These are phyloP conservation scores for Phaeotremella fagi DNA, from an alignment of 768 basidiomycete species.

Conservation along the genomic window DNA sequence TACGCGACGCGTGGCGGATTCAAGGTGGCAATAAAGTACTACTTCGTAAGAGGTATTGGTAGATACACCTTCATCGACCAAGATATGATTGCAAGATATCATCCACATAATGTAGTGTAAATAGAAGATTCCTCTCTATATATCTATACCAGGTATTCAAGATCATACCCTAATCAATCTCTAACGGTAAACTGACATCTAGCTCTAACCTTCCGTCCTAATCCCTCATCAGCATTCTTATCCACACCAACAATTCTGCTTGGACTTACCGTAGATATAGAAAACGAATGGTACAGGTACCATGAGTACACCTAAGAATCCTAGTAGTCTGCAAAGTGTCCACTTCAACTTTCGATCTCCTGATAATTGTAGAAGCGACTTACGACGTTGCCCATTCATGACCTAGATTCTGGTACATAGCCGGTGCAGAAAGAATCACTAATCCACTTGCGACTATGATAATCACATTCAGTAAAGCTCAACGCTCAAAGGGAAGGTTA, in stretches of 20 bases:
- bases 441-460: constrained; percentile 14
- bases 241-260: neutral
- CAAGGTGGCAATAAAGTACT: too few relatives aligned
- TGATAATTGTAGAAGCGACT: constrained; percentile 1
- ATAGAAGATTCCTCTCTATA: too few relatives aligned
- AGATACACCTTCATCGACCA: too few relatives aligned
- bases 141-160: neutral
- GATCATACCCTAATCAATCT: neutral
- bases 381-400: constrained; percentile 30
- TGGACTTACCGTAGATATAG: constrained; percentile 23
- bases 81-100: too few relatives aligned
- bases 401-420: constrained; percentile 21
- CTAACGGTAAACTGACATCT: constrained; percentile 22
- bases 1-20: too few relatives aligned
- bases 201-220: constrained; percentile 21
- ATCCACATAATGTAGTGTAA: too few relatives aligned
- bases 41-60: too few relatives aligned
- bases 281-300: constrained; percentile 28
- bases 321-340: constrained; percentile 14
- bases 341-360: too few relatives aligned
- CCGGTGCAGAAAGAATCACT: constrained; percentile 21
- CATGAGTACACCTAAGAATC: constrained; percentile 16
- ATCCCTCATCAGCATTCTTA: neutral
- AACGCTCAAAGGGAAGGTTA: neutral
- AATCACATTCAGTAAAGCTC: neutral